Conservation (phyloP, 2,329 filamentous ascomycete genomes). For the Ramularia endophylla region DNA sequence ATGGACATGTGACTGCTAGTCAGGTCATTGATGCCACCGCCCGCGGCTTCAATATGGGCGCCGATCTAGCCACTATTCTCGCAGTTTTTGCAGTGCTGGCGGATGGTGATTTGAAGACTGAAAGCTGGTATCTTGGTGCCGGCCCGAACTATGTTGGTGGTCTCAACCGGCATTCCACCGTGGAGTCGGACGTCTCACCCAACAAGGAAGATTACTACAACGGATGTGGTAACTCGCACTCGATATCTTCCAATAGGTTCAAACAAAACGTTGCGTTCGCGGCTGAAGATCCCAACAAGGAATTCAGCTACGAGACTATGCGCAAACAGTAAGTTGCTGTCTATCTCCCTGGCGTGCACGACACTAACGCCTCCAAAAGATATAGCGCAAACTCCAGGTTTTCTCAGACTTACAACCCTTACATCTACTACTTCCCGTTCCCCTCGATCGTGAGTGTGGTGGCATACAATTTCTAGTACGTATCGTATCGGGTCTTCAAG, state of each 20-base stretch:
- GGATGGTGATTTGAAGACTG: constrained; percentile 23
- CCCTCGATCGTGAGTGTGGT: constrained; percentile 26
- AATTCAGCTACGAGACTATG: constrained; percentile 26
- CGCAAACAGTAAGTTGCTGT: constrained; percentile 22
- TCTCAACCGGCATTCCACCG: constrained; percentile 27
- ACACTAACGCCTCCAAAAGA: too few relatives aligned
- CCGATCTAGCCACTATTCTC: constrained; percentile 35
- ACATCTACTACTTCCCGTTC: constrained; percentile 31
- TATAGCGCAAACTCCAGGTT: constrained; percentile 15
- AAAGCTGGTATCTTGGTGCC: constrained; percentile 25
- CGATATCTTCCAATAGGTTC: constrained; percentile 27
- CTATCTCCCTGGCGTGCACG: too few relatives aligned
- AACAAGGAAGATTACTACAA: constrained; percentile 32
- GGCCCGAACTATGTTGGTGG: constrained; percentile 21
- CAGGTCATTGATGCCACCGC: constrained; percentile 30
- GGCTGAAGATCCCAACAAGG: constrained; percentile 14
- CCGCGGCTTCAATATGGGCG: constrained; percentile 33
- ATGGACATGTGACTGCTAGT: constrained; percentile 33
- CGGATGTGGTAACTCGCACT: constrained; percentile 30
- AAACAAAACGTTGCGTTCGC: constrained; percentile 26
- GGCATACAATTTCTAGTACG: constrained; percentile 29
- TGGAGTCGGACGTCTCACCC: constrained; percentile 27
- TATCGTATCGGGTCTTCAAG: too few relatives aligned
- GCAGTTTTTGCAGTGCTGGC: constrained; percentile 28
- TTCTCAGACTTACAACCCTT: constrained; percentile 28